Conservation (phyloP, 139 green algal species). For the Tetraselmis striata region DNA sequence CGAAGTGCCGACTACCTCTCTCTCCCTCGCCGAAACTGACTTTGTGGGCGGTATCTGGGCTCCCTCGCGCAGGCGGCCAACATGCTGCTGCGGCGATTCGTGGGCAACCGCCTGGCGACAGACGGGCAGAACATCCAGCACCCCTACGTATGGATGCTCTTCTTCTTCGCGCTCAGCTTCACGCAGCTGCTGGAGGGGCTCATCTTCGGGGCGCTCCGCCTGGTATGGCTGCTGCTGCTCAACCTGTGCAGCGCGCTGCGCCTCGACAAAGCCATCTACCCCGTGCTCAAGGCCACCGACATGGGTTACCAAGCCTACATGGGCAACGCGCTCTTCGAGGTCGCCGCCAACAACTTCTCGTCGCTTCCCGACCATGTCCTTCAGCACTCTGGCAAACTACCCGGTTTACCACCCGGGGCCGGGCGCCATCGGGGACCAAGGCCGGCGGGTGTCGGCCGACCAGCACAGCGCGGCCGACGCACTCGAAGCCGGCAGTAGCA, state of each 20-base stretch:
- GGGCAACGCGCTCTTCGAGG: neutral
- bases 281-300: neutral
- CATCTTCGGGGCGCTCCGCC: neutral
- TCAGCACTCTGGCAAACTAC: neutral
- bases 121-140: neutral
- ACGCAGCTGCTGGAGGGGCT: neutral
- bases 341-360: neutral
- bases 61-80: neutral
- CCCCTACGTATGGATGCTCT: neutral
- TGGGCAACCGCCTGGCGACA: neutral
- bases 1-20: too few relatives aligned
- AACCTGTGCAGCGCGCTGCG: neutral
- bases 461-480: neutral
- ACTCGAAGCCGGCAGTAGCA: neutral
- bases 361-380: neutral
- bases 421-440: neutral
- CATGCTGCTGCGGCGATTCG: neutral
- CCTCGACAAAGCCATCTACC: neutral
- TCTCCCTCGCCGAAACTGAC: neutral
- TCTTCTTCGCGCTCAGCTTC: neutral
- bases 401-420: neutral
- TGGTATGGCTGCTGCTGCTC: neutral
- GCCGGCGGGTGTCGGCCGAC: neutral
- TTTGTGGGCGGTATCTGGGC: neutral
- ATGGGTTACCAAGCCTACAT: neutral